Conservation (phyloP, 1,284 basidiomycete genomes). For the Sporisorium scitamineum region DNA sequence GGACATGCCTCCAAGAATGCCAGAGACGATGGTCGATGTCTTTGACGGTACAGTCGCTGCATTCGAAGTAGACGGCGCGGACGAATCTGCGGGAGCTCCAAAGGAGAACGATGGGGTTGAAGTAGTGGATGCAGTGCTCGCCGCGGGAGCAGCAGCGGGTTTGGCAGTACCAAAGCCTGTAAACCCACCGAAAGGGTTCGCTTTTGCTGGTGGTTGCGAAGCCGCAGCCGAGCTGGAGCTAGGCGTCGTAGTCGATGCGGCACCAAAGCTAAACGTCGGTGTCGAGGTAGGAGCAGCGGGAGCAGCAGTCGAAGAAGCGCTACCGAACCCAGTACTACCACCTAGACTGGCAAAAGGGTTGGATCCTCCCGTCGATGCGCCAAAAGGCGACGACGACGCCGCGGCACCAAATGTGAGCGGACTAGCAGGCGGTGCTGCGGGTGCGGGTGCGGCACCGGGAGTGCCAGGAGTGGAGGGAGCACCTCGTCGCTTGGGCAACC, state of each 20-base stretch:
- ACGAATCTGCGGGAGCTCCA: constrained; percentile 9
- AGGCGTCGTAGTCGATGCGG: constrained; percentile 5
- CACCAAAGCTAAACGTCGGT: constrained; percentile 35
- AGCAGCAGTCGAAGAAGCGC: constrained; percentile 13
- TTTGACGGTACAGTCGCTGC: constrained; percentile 20
- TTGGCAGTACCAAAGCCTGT: constrained; percentile 31
- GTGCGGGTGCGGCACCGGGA: constrained; percentile 17
- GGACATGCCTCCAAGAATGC: constrained; percentile 17
- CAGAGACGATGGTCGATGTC: constrained; percentile 18
- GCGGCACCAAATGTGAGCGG: constrained; percentile 17
- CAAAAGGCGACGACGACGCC: constrained; percentile 14
- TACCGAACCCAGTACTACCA: constrained; percentile 18
- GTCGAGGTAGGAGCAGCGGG: constrained; percentile 13
- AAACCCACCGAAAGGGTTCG: constrained; percentile 41
- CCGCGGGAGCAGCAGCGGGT: constrained; percentile 15
- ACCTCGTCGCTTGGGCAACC: constrained; percentile 34
- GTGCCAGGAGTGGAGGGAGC: constrained; percentile 23
- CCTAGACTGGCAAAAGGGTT: constrained; percentile 38
- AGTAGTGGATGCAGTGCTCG: constrained; percentile 9
- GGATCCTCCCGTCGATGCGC: constrained; percentile 17
- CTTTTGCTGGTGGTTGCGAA: constrained; percentile 21
- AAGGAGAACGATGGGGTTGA: constrained; percentile 21
- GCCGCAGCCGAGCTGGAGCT: neutral
- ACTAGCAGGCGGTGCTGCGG: constrained; percentile 17
- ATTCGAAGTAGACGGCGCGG: constrained; percentile 15